Evolutionary conservation across 2,329 filamentous ascomycete species (phyloP).

Genomic region (Aspergillus sp.): DNA sequence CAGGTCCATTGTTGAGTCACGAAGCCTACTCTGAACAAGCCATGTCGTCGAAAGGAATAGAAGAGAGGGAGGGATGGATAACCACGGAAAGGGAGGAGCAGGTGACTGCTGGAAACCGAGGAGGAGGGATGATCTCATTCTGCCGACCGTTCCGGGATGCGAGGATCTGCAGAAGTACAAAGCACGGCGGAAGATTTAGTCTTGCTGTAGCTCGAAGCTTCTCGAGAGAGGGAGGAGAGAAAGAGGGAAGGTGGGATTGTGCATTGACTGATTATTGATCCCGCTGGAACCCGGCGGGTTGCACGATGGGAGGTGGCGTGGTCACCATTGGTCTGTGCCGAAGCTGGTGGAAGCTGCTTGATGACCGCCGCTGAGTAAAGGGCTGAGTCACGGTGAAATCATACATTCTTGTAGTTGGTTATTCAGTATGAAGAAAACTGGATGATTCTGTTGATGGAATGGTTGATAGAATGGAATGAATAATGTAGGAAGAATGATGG

Average conservation of each 20-base stretch:
- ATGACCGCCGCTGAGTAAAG: background rate
- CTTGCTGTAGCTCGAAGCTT: background rate
- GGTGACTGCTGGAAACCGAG: background rate
- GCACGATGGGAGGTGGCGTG: conserved; percentile 7
- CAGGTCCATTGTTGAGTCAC: background rate
- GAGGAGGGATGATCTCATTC: conserved; percentile 2
- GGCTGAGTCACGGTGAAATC: background rate
- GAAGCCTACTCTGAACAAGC: background rate
- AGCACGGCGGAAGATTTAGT: background rate
- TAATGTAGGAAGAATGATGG: no score
- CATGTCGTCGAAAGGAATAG: no score
- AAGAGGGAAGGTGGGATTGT: no score
- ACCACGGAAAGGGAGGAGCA: background rate
- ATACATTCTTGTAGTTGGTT: background rate
- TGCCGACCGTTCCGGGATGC: background rate
- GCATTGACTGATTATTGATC: background rate
- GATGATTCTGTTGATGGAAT: background rate
- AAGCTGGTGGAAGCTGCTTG: background rate
- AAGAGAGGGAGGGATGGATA: no score
- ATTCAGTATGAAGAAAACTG: background rate
- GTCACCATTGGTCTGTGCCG: background rate
- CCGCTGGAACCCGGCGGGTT: background rate
- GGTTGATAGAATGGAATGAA: background rate
- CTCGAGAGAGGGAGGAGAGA: background rate
- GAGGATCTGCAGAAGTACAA: background rate